These are phyloP conservation scores for Mucuna pruriens DNA, from an alignment of 306 rosid genomes.

Conservation along the genomic window DNA sequence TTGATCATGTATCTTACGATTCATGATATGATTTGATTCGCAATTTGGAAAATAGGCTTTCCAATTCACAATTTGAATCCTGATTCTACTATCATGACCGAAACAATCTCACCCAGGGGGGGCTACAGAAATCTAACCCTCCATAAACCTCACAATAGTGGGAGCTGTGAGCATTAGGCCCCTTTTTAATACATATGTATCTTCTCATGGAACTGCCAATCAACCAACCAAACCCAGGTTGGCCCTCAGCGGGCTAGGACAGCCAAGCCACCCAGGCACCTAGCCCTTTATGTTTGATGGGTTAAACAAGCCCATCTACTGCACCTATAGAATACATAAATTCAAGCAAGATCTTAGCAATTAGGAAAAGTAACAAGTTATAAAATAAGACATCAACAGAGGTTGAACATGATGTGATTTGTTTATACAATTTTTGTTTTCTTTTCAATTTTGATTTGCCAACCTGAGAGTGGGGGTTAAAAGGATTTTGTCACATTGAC, in stretches of 20 bases:
- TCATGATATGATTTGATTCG: too few species aligned
- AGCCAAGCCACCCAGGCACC: background rate
- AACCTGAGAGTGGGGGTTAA: background rate
- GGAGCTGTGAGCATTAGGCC: background rate
- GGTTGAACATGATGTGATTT: background rate
- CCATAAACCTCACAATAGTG: background rate
- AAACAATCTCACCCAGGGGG: background rate
- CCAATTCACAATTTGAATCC: too few species aligned
- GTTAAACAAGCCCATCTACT: background rate
- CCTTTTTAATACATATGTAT: background rate
- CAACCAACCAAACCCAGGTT: background rate
- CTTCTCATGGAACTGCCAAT: background rate
- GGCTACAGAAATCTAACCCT: background rate
- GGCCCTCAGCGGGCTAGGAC: background rate
- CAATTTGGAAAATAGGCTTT: too few species aligned
- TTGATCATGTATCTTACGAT: too few species aligned
- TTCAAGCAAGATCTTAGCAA: background rate
- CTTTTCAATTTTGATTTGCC: conserved; percentile 3
- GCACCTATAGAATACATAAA: background rate
- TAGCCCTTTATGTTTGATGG: background rate
- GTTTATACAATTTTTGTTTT: background rate
- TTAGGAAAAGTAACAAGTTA: background rate
- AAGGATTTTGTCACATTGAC: background rate
- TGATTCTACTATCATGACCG: too few species aligned
- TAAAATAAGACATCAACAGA: background rate